Percentiles rank a stretch among this genome's conserved stretches.
Conservation (phyloP, 2,329 filamentous ascomycete species). For the Samsoniella hepiali region DNA sequence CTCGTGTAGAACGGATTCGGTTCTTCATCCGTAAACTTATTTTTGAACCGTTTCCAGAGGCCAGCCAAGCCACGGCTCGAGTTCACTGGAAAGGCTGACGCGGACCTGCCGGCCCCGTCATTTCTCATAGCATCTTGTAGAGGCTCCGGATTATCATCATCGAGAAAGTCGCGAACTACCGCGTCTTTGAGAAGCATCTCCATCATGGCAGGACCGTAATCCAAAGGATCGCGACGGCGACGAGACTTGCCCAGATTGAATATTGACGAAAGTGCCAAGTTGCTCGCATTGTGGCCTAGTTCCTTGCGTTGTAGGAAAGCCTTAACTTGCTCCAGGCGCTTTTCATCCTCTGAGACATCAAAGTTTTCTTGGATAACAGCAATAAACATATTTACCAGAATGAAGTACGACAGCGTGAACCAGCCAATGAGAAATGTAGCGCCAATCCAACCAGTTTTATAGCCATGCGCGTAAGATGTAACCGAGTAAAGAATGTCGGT, state of each 20-base stretch:
- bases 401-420: conserved; percentile 94
- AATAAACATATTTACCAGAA: conserved; percentile 99
- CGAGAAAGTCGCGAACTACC: conserved; percentile 90
- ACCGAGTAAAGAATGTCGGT: conserved; percentile 81
- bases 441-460: conserved; percentile 84
- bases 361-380: conserved; percentile 99
- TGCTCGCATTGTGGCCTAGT: conserved; percentile 67
- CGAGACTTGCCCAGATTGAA: conserved; percentile 60
- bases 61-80: conserved; percentile 45
- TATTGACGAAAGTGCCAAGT: conserved; percentile 71
- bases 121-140: conserved; percentile 30
- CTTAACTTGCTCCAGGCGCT: conserved; percentile 92
- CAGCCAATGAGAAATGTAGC: conserved; percentile 88
- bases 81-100: not conserved
- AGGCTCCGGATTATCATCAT: conserved; percentile 52
- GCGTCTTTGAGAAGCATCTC: conserved; percentile 97
- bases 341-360: conserved; percentile 97
- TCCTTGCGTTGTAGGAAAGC: conserved; percentile 92
- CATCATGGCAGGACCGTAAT: conserved; percentile 86
- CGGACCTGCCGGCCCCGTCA: not conserved
- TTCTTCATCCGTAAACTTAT: conserved; percentile 61
- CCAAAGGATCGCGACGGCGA: conserved; percentile 73
- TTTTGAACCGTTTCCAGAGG: conserved; percentile 58
- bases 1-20: conserved; percentile 94
- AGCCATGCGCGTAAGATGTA: conserved; percentile 62